These are phyloP conservation scores for Nicotiana rustica DNA, from an alignment of 305 asterid genomes.

Conservation along the genomic window DNA sequence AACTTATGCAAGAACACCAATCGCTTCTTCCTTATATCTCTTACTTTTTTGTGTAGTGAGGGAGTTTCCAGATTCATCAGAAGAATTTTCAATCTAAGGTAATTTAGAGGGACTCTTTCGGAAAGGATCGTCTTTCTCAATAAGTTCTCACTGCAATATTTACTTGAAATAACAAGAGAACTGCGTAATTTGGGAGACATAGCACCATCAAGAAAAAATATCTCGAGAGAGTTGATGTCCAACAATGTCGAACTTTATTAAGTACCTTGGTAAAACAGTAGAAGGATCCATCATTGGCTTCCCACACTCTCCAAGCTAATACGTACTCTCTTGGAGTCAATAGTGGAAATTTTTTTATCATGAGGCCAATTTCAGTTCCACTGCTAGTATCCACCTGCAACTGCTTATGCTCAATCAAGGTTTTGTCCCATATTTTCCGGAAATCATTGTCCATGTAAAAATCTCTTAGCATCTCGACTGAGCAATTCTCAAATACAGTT, in stretches of 20 bases:
- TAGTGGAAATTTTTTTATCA: slow-evolving; percentile 78
- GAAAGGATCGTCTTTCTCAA: background rate
- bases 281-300: slow-evolving; percentile 69
- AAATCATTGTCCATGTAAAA: slow-evolving; percentile 85
- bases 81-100: background rate
- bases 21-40: background rate
- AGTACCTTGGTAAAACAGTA: slow-evolving; percentile 90
- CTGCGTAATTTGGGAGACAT: background rate
- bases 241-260: slow-evolving; percentile 26
- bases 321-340: slow-evolving; percentile 89
- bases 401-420: slow-evolving; percentile 71
- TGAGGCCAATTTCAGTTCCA: slow-evolving; percentile 79
- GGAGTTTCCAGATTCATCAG: background rate
- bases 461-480: slow-evolving; percentile 64
- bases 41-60: background rate
- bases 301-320: slow-evolving; percentile 94
- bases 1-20: slow-evolving; percentile 13
- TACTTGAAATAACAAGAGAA: background rate
- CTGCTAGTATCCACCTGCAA: slow-evolving; percentile 66
- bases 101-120: slow-evolving; percentile 8
- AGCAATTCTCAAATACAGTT: slow-evolving; percentile 83
- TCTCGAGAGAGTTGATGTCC: slow-evolving; percentile 20
- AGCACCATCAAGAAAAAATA: slow-evolving; percentile 8
- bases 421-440: slow-evolving; percentile 85
- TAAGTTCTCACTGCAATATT: background rate